Base-by-base conservation (phyloP, 176 grass and related monocot genomes). In the Secale cereale region DNA sequence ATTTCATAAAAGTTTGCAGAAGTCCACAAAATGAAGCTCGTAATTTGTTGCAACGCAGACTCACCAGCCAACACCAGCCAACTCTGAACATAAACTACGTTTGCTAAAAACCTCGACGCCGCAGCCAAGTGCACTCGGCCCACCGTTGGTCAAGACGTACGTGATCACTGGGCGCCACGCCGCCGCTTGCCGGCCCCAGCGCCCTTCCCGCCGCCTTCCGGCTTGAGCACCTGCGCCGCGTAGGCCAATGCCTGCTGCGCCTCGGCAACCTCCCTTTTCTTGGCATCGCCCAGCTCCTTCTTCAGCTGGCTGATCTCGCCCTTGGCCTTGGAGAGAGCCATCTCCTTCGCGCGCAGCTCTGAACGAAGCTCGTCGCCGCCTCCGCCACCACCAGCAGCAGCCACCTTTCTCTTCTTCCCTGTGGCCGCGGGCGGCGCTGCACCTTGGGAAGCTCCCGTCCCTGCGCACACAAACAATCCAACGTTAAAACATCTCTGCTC, bases 241-340 rank as follows among this genome's bases (percentile, higher is more conserved):
- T 77, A 87, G 71, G 63, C 33, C 79, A 87, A 3, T 40, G 80
- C 79, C 71, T 82, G 72, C 69, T 74, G 62, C 27, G 86, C 86
- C 62, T 87, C 73, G 13, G 25, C 79, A 2, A 82, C 79, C 45
- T 87, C 86, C 86, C 86, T 60, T 39, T 57, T 61, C 65, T 88
- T 88, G 10, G 86, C 80, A 56, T 64, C 78, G 36, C 54, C 74
- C 28, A 76, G 73, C 45, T 76, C 73, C 73, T 76, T 76, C 45
- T 54, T 76, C 73, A 76, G 73, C 45, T 76, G 73, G 73, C 73
- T 76, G 72, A 76, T 76, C 45, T 76, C 72, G 72, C 72, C 27
- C 72, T 76, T 76, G 27, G 72, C 72, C 72, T 76, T 76, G 73
- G 73, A 76, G 16, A 76, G 86, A 12, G 80, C 86, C 29, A 40